Evolutionary conservation across 2,329 filamentous ascomycete species (phyloP).

Genomic region (Penicillium decumbens): DNA sequence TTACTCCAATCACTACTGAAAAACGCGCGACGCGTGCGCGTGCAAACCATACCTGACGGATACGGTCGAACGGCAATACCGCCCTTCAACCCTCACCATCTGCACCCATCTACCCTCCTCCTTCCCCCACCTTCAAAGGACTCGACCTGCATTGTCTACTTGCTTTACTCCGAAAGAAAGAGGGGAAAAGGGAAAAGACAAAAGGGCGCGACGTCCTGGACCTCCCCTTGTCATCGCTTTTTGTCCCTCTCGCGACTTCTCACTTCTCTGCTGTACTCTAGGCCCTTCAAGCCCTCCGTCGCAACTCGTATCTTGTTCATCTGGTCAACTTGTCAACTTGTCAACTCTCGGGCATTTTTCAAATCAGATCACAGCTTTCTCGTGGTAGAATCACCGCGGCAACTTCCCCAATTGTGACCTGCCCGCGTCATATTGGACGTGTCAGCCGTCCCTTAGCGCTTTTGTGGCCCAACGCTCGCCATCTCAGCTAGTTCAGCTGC

Average conservation of each 20-base stretch:
- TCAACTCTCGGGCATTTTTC: neutral
- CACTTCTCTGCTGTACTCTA: neutral
- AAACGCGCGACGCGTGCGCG: constrained; percentile 1
- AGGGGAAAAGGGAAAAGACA: neutral
- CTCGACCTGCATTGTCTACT: neutral
- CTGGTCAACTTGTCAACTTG: neutral
- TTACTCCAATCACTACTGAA: too few relatives aligned
- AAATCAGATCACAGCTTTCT: neutral
- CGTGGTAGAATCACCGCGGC: constrained; percentile 10
- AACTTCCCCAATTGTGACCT: constrained; percentile 13
- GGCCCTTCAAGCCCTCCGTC: neutral
- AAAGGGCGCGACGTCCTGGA: constrained; percentile 14
- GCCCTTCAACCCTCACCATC: constrained; percentile 17
- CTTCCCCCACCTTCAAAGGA: constrained; percentile 11
- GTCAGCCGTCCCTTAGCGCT: constrained; percentile 23
- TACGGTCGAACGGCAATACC: constrained; percentile 6
- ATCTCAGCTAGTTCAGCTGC: constrained; percentile 18
- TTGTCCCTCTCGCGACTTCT: neutral
- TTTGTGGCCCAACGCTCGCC: constrained; percentile 26
- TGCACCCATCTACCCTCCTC: constrained; percentile 13
- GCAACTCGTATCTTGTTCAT: neutral
- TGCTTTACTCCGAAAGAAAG: neutral
- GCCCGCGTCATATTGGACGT: constrained; percentile 13
- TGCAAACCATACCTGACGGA: constrained; percentile 29
- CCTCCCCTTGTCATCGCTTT: constrained; percentile 2